Conservation (phyloP, 1,139 yeast genomes). For the Meyerozyma smithsonii region DNA sequence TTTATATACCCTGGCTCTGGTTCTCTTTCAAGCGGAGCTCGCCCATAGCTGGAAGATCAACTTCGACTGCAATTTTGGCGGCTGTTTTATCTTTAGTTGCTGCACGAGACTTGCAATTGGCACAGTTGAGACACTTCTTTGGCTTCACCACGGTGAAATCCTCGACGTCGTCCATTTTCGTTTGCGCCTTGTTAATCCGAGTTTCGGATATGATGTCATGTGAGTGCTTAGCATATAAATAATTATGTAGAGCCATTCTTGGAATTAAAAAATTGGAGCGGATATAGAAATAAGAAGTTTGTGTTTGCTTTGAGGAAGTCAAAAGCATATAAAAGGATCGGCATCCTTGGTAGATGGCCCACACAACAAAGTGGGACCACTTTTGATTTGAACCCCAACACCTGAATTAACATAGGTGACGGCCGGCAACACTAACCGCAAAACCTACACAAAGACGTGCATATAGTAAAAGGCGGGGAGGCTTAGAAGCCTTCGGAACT, state of each 20-base stretch:
- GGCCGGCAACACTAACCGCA: too few species aligned
- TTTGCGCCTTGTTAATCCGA: constrained; percentile 19
- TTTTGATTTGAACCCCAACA: not conserved
- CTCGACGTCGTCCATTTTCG: constrained; percentile 3
- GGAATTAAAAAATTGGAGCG: not conserved
- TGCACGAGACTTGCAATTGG: not conserved
- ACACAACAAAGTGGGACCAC: constrained; percentile 2
- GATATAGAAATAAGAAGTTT: not conserved
- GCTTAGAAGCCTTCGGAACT: too few species aligned
- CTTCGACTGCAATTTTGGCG: not conserved
- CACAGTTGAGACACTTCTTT: constrained; percentile 1
- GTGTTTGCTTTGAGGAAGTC: not conserved
- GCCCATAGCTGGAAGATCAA: not conserved
- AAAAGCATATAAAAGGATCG: not conserved
- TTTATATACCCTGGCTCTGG: not conserved
- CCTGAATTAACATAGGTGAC: too few species aligned
- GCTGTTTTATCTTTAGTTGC: not conserved
- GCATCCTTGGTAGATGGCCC: constrained; percentile 1
- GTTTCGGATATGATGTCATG: constrained; percentile 18
- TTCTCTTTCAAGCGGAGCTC: not conserved
- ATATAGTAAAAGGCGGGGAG: too few species aligned
- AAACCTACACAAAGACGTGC: too few species aligned
- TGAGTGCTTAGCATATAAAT: constrained; percentile 38
- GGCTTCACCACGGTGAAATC: not conserved
- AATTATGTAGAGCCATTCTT: constrained; percentile 40